Conservation (phyloP, 495 filamentous ascomycete genomes). For the Penicillium odoratum region DNA sequence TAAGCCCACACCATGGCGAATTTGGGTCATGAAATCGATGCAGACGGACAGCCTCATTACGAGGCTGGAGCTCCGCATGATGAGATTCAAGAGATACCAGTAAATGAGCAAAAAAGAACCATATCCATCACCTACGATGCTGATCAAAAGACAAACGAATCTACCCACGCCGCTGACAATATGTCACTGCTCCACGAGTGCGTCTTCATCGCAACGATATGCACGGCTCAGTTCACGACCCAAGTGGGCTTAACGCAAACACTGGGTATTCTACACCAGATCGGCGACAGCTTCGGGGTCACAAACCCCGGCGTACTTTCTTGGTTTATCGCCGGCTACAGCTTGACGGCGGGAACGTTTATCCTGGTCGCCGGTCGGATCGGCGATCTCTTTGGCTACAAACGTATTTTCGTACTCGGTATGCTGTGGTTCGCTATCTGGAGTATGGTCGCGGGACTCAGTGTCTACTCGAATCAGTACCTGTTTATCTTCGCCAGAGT, state of each 20-base stretch:
- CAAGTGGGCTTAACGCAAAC: conserved; percentile 31
- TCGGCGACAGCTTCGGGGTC: conserved; percentile 48
- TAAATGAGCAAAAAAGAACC: not conserved
- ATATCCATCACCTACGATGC: not conserved
- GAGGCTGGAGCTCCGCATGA: not conserved
- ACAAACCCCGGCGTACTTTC: conserved; percentile 38
- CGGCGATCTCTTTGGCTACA: conserved; percentile 61
- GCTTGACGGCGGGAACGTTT: conserved; percentile 62
- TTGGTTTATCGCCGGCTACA: conserved; percentile 61
- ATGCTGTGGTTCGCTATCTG: conserved; percentile 60
- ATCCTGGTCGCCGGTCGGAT: conserved; percentile 62
- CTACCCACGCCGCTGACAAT: not conserved
- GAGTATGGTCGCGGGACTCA: conserved; percentile 54
- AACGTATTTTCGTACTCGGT: conserved; percentile 55
- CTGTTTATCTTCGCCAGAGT: conserved; percentile 61
- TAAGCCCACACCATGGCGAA: not conserved
- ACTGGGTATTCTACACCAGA: conserved; percentile 42
- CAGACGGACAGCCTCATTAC: not conserved
- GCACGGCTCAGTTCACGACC: conserved; percentile 39
- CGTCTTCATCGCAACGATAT: conserved; percentile 28
- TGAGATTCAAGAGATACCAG: not conserved
- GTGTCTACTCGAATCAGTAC: conserved; percentile 48
- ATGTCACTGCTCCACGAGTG: not conserved
- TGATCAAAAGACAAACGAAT: not conserved
- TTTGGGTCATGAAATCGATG: not conserved